Conservation (phyloP, 1,284 basidiomycete genomes). For the Sporisorium exsertum region DNA sequence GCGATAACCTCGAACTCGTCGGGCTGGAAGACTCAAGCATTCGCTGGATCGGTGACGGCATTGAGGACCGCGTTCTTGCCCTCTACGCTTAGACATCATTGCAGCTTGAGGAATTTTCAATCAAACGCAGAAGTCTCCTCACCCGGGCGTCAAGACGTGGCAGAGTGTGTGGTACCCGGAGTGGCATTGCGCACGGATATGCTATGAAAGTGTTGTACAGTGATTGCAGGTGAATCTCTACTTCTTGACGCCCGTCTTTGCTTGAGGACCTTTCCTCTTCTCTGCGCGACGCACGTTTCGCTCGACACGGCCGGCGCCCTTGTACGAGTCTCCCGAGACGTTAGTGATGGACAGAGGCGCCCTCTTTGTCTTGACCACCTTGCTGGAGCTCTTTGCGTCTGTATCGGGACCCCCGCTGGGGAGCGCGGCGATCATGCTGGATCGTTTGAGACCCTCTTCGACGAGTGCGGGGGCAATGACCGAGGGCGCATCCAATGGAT, state of each 20-base stretch:
- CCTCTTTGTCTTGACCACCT: constrained; percentile 18
- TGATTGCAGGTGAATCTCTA: neutral
- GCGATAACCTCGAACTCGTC: constrained; percentile 91
- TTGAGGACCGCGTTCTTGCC: constrained; percentile 64
- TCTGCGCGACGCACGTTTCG: constrained; percentile 44
- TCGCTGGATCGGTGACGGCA: constrained; percentile 66
- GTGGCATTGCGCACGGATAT: constrained; percentile 2
- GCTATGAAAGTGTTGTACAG: constrained; percentile 7
- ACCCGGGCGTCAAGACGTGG: no score
- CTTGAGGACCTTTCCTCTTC: constrained; percentile 35
- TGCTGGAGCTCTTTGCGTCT: constrained; percentile 20
- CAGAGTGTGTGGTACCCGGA: constrained; percentile 17
- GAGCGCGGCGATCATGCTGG: constrained; percentile 39
- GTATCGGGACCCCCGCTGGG: constrained; percentile 45
- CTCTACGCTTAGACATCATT: constrained; percentile 46
- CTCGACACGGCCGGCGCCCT: constrained; percentile 48
- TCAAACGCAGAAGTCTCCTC: no score
- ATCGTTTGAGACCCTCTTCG: constrained; percentile 22
- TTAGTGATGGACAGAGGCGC: constrained; percentile 36
- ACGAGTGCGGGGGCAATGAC: constrained; percentile 48
- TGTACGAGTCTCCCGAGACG: constrained; percentile 50
- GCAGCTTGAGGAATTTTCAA: neutral
- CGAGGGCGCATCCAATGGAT: constrained; percentile 27
- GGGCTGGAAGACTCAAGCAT: constrained; percentile 71
- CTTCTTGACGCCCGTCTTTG: constrained; percentile 7